These are phyloP conservation scores for Asterionellopsis glacialis DNA, from an alignment of 108 stramenopile genomes.

Conservation along the genomic window DNA sequence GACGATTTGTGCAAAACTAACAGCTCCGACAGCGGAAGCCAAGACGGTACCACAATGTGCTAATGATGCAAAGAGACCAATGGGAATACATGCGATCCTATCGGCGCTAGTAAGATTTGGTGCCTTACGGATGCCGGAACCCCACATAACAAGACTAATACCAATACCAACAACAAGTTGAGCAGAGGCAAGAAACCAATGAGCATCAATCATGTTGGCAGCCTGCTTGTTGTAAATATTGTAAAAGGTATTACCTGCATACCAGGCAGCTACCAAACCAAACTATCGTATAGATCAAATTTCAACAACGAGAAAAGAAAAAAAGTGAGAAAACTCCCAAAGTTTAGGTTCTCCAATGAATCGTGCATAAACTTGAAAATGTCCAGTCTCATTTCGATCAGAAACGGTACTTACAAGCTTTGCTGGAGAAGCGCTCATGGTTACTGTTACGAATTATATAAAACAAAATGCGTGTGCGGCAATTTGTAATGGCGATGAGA, in stretches of 20 bases:
- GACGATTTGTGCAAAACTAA: constrained; percentile 96
- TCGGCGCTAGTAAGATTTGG: constrained; percentile 69
- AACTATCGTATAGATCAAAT: constrained; percentile 30
- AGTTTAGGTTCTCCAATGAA: background rate
- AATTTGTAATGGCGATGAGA: too few species aligned
- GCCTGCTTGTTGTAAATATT: constrained; percentile 88
- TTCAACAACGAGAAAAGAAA: background rate
- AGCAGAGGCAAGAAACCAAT: constrained; percentile 82
- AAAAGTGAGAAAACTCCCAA: constrained; percentile 4
- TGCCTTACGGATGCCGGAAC: constrained; percentile 65
- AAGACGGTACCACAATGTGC: constrained; percentile 80
- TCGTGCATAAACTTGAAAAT: background rate
- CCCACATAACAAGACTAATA: constrained; percentile 72
- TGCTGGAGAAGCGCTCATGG: too few species aligned
- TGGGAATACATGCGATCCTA: constrained; percentile 74
- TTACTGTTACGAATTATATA: too few species aligned
- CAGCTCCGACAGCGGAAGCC: constrained; percentile 92
- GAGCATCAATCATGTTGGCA: constrained; percentile 82
- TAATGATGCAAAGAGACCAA: constrained; percentile 72
- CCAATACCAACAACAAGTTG: constrained; percentile 75
- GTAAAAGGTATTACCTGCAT: constrained; percentile 86
- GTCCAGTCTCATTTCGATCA: background rate
- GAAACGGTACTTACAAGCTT: background rate
- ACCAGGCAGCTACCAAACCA: constrained; percentile 71
- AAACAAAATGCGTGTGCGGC: too few species aligned